A percentile compares a stretch with the other conserved stretches of the same genome.
Evolutionary conservation across 306 rosid genomes (phyloP).

Genomic region (Pterocarpus santalinus): DNA sequence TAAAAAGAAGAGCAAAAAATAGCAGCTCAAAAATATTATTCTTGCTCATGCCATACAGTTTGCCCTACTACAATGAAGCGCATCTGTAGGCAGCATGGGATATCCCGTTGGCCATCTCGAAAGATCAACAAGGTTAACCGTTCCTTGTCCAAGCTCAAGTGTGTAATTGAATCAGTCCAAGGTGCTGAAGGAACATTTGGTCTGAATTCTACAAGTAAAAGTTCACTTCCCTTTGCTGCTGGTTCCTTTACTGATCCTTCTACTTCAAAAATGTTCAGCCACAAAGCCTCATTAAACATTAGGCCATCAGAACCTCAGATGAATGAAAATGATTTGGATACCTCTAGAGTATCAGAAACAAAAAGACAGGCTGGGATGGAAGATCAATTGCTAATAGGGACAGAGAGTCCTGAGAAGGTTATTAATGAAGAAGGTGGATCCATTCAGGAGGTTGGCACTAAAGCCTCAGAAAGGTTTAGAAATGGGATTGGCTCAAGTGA

Average conservation of each 20-base stretch:
- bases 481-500: constrained; percentile 67
- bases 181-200: constrained; percentile 82
- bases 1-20: background rate
- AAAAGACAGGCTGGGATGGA: constrained; percentile 45
- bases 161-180: constrained; percentile 86
- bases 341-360: constrained; percentile 45
- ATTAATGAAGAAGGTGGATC: constrained; percentile 46
- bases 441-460: constrained; percentile 42
- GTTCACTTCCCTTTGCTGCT: constrained; percentile 56
- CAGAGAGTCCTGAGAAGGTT: constrained; percentile 48
- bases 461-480: constrained; percentile 49
- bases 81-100: constrained; percentile 92
- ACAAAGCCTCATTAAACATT: constrained; percentile 48
- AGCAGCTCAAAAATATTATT: constrained; percentile 27
- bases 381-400: constrained; percentile 49
- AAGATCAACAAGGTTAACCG: constrained; percentile 88
- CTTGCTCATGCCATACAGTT: constrained; percentile 64
- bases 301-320: constrained; percentile 51
- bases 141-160: constrained; percentile 82
- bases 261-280: constrained; percentile 53
- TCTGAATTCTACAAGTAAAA: constrained; percentile 61
- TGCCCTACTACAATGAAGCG: constrained; percentile 98
- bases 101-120: constrained; percentile 95
- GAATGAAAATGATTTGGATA: constrained; percentile 58
- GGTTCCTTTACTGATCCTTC: constrained; percentile 58